Conservation (phyloP, 1,139 yeast genomes). For the Kodamaea alishanica region DNA sequence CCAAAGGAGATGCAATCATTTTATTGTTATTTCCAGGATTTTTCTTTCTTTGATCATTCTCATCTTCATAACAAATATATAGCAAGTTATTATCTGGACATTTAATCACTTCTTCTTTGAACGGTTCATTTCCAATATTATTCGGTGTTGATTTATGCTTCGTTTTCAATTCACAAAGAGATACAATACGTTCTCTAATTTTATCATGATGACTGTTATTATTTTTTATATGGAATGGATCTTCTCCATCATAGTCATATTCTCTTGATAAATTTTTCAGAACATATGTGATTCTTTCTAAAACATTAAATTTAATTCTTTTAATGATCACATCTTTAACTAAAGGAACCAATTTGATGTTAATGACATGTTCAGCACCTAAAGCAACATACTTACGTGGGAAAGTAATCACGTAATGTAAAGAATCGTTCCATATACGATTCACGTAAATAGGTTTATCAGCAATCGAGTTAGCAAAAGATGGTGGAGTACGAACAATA, state of each 20-base stretch:
- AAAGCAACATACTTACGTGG: conserved; percentile 73
- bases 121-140: conserved; percentile 38
- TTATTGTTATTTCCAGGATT: conserved; percentile 11
- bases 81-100: conserved; percentile 60
- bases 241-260: conserved; percentile 54
- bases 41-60: conserved; percentile 15
- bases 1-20: conserved; percentile 45
- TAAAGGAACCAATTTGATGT: conserved; percentile 70
- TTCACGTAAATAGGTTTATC: conserved; percentile 82
- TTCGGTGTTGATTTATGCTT: conserved; percentile 33
- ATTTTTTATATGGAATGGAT: conserved; percentile 16
- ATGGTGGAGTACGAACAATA: conserved; percentile 75
- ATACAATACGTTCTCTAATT: conserved; percentile 50
- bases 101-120: conserved; percentile 59
- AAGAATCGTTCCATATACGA: conserved; percentile 75
- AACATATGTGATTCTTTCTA: conserved; percentile 65
- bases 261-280: conserved; percentile 54
- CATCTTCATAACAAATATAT: conserved; percentile 51
- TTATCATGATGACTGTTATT: conserved; percentile 15
- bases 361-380: conserved; percentile 58
- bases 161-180: conserved; percentile 63
- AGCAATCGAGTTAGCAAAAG: conserved; percentile 65
- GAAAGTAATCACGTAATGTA: conserved; percentile 73
- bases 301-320: conserved; percentile 65
- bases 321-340: conserved; percentile 66